These are phyloP conservation scores for Massarina eburnea DNA, from an alignment of 2,329 filamentous ascomycete species.

Conservation along the genomic window DNA sequence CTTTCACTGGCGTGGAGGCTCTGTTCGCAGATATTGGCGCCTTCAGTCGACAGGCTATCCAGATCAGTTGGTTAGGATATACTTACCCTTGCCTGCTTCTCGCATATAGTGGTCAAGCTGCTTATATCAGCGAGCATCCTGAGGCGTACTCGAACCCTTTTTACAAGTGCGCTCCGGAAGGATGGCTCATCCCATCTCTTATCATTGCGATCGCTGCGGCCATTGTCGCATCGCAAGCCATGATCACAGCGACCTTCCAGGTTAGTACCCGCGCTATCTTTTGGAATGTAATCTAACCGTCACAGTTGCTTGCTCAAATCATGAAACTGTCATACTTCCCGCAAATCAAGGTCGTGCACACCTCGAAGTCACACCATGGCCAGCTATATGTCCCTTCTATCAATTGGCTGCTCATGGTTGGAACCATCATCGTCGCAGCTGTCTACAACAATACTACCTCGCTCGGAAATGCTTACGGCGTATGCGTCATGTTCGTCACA, in stretches of 20 bases:
- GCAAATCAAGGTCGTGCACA: slow-evolving; percentile 73
- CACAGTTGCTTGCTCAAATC: slow-evolving; percentile 63
- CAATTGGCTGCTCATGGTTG: slow-evolving; percentile 77
- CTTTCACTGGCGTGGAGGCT: slow-evolving; percentile 76
- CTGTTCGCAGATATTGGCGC: slow-evolving; percentile 78
- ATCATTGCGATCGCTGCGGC: slow-evolving; percentile 70
- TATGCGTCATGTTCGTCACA: slow-evolving; percentile 78
- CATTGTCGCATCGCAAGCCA: slow-evolving; percentile 75
- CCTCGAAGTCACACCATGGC: slow-evolving; percentile 68
- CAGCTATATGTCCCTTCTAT: slow-evolving; percentile 76
- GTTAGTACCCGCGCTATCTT: slow-evolving; percentile 29
- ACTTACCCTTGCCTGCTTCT: slow-evolving; percentile 68
- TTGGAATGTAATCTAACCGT: slow-evolving; percentile 21
- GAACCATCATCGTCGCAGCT: slow-evolving; percentile 71
- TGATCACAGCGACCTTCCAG: slow-evolving; percentile 76
- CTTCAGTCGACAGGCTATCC: slow-evolving; percentile 68
- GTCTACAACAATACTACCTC: slow-evolving; percentile 68
- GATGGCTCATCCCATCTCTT: slow-evolving; percentile 68
- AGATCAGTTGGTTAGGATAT: slow-evolving; percentile 70
- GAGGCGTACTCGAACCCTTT: slow-evolving; percentile 72
- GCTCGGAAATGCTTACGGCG: slow-evolving; percentile 74
- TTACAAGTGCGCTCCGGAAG: slow-evolving; percentile 68
- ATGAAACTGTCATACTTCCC: slow-evolving; percentile 76
- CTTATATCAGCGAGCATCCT: slow-evolving; percentile 64
- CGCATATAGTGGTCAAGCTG: slow-evolving; percentile 71